Evolutionary conservation across 2,329 filamentous ascomycete species (phyloP).

Genomic region (Rutstroemia sydowiana): DNA sequence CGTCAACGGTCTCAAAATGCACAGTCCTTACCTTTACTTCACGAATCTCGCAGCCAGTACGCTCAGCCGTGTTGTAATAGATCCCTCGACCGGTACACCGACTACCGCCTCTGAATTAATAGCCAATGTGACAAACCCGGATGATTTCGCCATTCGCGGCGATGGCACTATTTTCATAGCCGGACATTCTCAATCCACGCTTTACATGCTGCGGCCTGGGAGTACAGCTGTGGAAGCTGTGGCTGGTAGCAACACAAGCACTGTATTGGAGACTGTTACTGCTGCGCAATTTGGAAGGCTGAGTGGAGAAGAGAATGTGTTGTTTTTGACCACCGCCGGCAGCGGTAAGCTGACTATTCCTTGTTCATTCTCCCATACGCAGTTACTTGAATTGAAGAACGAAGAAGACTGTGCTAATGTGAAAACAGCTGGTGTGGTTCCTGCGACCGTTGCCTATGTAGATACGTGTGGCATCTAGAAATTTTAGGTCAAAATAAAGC

Average conservation of each 20-base stretch:
- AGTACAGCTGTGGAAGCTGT: background rate
- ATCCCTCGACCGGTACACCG: background rate
- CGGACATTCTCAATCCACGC: constrained; percentile 7
- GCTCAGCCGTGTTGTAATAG: background rate
- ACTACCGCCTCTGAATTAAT: constrained; percentile 1
- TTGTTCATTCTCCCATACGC: background rate
- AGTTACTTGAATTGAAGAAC: background rate
- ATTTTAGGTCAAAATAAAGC: too few relatives aligned
- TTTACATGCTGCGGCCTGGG: constrained; percentile 3
- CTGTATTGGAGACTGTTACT: constrained; percentile 13
- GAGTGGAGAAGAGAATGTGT: background rate
- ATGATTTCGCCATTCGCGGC: constrained; percentile 14
- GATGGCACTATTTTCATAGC: constrained; percentile 13
- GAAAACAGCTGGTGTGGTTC: background rate
- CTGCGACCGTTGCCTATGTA: background rate
- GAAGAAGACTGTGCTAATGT: background rate
- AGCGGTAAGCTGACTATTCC: constrained; percentile 10
- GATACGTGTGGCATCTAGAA: background rate
- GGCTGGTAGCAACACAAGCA: constrained; percentile 11
- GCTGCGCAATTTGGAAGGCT: constrained; percentile 14
- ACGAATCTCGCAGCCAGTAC: constrained; percentile 18
- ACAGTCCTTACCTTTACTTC: constrained; percentile 21
- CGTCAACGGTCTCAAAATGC: constrained; percentile 26
- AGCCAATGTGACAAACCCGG: background rate
- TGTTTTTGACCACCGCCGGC: constrained; percentile 17